phyloP scores from a whole-genome alignment of 129 eudicot genomes.

The Tagetes erecta region DNA sequence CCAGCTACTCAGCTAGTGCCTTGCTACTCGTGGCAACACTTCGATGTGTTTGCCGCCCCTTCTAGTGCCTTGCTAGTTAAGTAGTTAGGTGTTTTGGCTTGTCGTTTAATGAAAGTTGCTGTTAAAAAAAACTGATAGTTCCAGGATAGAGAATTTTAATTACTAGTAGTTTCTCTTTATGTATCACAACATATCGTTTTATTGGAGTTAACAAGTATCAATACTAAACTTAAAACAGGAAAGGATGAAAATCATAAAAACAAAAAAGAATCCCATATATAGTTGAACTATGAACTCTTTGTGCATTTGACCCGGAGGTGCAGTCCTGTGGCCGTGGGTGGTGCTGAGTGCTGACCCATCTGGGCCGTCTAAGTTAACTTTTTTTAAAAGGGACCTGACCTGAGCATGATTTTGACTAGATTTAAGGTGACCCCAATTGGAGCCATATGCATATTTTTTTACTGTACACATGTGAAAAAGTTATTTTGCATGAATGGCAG shows the following conservation, averaged over 20 bases:
- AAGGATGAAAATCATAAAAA: background rate
- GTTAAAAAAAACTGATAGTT: background rate
- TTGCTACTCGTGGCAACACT: no score
- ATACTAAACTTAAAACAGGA: background rate
- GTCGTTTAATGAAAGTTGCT: no score
- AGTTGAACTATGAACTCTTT: background rate
- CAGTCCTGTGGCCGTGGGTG: background rate
- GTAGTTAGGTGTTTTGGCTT: no score
- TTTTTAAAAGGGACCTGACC: background rate
- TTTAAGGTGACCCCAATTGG: background rate
- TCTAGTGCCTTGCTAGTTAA: no score
- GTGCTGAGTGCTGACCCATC: background rate
- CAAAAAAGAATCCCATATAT: background rate
- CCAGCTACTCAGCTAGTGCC: background rate
- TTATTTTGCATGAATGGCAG: conserved; percentile 38
- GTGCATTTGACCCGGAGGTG: background rate
- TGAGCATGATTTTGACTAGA: background rate
- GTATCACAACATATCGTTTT: background rate
- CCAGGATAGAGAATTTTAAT: background rate
- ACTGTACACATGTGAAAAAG: background rate
- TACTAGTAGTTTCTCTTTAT: background rate
- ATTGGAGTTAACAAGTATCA: background rate
- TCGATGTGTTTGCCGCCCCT: no score
- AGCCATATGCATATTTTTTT: background rate
- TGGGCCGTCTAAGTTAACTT: background rate